Evolutionary conservation across 139 green algal genomes (phyloP), one percentile per base, ranked within the genome.

Genomic region (Pleodorina starrii): DNA sequence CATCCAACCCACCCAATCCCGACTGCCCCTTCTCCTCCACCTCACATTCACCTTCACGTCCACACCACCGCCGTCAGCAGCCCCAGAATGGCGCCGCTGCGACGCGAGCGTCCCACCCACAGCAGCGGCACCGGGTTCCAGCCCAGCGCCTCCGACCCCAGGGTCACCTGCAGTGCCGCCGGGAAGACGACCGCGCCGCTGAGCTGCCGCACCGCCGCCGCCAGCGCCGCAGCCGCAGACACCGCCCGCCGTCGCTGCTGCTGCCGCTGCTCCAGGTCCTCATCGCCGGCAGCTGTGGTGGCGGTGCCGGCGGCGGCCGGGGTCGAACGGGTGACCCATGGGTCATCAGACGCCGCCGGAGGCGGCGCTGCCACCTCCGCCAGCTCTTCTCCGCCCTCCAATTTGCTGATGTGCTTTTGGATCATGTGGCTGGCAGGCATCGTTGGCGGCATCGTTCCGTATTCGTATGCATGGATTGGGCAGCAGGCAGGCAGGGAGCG

Each of bases 1-100:
- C 5, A 66, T 12, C 29, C 54, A 21, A 32, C 9, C 29, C 7
- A 21, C 54, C 54, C 54, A 9, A 21, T 66, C 54, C 5, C 54
- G 9, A 66, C 54, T 21, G n/a, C n/a, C 54, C 54, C 54, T 66
- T 5, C 9, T 27, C 54, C 54, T 12, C 25, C 25, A 27, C 6
- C 54, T 66, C 29, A 32, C 54, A 21, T 12, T 12, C 54, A 21
- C 9, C 54, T 38, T 79, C 46, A 88, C 32, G 82, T 88, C 82
- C 82, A 88, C 82, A 88, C 82, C 43, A 88, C 66, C 44, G 82
- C 82, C 32, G 66, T 88, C 44, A 79, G 36, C 19, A 88, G 82
- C 0, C 82, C 82, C 43, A 88, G n/a, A 19, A 88, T 79, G n/a
- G n/a, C 63, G 2, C 82, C 66, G 32, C 82, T 88, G 9, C 82